These are phyloP conservation scores for Vigna angularis DNA, from an alignment of 306 rosid genomes.

Conservation along the genomic window DNA sequence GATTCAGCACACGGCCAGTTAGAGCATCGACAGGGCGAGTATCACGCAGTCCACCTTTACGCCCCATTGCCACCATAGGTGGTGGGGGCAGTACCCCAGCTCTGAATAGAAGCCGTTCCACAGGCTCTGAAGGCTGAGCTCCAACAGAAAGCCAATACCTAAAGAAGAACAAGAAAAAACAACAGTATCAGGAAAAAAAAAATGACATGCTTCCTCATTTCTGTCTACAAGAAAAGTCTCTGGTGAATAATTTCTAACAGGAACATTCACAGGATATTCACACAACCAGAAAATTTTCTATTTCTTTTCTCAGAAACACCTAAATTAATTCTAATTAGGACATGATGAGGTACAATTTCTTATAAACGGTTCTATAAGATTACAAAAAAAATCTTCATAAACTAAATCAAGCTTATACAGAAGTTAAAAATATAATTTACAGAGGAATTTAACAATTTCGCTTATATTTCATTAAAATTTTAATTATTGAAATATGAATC, in stretches of 20 bases:
- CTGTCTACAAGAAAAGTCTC: background rate
- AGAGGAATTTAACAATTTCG: too few species aligned
- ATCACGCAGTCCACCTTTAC: conserved; percentile 83
- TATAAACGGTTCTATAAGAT: too few species aligned
- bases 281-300: background rate
- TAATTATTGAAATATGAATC: background rate
- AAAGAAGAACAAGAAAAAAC: conserved; percentile 12
- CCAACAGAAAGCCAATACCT: conserved; percentile 99
- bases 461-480: background rate
- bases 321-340: background rate
- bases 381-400: too few species aligned
- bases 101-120: conserved; percentile 83
- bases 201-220: background rate
- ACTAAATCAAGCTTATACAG: too few species aligned
- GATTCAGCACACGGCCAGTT: conserved; percentile 61
- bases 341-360: too few species aligned
- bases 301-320: background rate
- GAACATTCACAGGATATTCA: background rate
- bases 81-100: conserved; percentile 90
- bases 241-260: background rate
- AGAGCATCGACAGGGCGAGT: conserved; percentile 70
- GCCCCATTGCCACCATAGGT: conserved; percentile 86
- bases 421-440: too few species aligned
- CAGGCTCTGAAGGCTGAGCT: conserved; percentile 94
- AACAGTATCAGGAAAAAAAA: background rate